Evolutionary conservation across 2,329 filamentous ascomycete genomes (phyloP), one percentile per base, ranked within the genome.

Genomic region (Calonectria pseudoturangicola): DNA sequence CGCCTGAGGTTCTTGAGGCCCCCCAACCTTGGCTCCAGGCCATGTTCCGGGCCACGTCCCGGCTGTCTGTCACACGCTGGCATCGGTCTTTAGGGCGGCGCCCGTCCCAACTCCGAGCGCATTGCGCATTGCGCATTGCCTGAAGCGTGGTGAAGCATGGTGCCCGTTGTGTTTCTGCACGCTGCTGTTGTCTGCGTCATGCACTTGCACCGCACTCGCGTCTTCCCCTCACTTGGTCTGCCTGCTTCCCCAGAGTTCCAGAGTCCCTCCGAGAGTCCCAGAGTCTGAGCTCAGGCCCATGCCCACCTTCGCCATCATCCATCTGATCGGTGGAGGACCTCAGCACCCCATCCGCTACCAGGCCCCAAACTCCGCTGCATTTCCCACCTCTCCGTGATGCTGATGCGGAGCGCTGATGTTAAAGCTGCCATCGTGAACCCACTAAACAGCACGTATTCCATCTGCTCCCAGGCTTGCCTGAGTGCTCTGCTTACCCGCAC

Each of bases 71-170:
- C 43, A 51, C 33, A 66, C 63, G 51, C 33, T 41, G 47, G n/a
- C 43, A 51, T 66, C 63, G 63, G 63, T 48, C 63, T 51, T 51
- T 51, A 66, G 45, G 63, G 63, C 63, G 63, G 45, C 30, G 47
- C 43, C 63, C 47, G 30, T 39, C 33, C 63, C 30, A 66, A 63
- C 25, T 63, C 58, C 58, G 58, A 63, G 41, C 27, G 58, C 10
- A 28, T 41, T 60, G 36, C 27, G 58, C 10, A 28, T 41, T 60
- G 36, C 39, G 9, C 30, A 33, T 33, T 33, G 30, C 39, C 41
- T 63, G 28, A 63, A 47, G 25, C 39, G 47, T 47, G 39, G 33
- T 63, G 28, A 63, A 47, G 25, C 39, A 63, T 47, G 39, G 33
- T 41, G 54, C 39, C 36, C 21, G 21, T 30, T 30, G 58, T 33